Evolutionary conservation across 352 stramenopile genomes (phyloP).

Genomic region (Phytophthora fragariae): DNA sequence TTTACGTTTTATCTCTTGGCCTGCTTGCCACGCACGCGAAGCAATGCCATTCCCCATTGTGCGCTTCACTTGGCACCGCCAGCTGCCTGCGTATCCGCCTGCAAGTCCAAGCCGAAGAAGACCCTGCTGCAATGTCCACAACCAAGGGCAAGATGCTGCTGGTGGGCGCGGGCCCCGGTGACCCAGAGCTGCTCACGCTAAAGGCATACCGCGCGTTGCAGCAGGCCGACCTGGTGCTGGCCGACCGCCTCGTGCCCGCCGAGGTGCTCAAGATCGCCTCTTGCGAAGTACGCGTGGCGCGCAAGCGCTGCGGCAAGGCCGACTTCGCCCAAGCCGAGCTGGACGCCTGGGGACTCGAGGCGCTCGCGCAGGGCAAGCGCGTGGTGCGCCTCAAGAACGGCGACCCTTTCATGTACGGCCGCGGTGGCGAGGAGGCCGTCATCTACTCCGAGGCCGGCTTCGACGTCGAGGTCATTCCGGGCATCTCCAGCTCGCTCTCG

Average conservation of each 20-base stretch:
- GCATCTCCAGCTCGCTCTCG: constrained; percentile 96
- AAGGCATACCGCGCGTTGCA: constrained; percentile 89
- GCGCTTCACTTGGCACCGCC: not conserved
- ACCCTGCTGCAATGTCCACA: constrained; percentile 6
- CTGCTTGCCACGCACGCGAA: not conserved
- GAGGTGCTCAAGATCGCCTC: constrained; percentile 92
- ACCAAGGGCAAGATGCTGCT: constrained; percentile 72
- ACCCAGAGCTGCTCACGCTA: constrained; percentile 96
- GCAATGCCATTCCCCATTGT: constrained; percentile 32
- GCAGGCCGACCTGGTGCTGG: constrained; percentile 92
- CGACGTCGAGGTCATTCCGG: constrained; percentile 89
- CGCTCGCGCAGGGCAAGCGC: constrained; percentile 84
- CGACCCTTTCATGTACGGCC: constrained; percentile 97
- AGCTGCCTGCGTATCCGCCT: not conserved
- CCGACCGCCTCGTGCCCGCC: constrained; percentile 92
- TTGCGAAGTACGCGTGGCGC: constrained; percentile 92
- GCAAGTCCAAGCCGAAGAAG: not conserved
- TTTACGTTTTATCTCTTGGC: constrained; percentile 3
- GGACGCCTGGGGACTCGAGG: constrained; percentile 93
- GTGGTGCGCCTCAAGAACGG: constrained; percentile 98
- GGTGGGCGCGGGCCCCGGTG: constrained; percentile 93
- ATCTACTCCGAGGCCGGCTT: constrained; percentile 82
- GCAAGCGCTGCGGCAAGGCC: constrained; percentile 95
- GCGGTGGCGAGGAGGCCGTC: constrained; percentile 94
- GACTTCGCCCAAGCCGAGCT: constrained; percentile 95